These are phyloP conservation scores for Suillus weaverae DNA, from an alignment of 768 basidiomycete species.

Conservation along the genomic window DNA sequence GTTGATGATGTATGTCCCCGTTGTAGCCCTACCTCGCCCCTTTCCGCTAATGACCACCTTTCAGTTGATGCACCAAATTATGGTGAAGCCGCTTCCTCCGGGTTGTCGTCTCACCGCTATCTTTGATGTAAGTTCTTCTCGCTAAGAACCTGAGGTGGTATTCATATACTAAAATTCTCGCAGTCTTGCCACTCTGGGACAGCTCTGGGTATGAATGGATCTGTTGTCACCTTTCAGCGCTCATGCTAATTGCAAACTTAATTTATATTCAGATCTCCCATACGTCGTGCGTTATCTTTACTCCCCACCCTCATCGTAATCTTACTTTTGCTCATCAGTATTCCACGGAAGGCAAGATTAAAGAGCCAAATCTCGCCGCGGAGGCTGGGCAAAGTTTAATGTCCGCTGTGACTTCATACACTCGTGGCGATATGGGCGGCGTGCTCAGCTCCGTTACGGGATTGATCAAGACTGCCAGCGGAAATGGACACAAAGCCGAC, in stretches of 20 bases:
- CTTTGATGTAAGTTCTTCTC: constrained; percentile 59
- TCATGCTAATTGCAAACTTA: neutral
- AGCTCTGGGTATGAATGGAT: constrained; percentile 58
- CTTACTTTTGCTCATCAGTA: constrained; percentile 48
- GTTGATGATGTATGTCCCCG: constrained; percentile 78
- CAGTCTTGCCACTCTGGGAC: constrained; percentile 92
- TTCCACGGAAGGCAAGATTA: constrained; percentile 92
- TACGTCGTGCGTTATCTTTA: constrained; percentile 50
- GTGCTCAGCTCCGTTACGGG: constrained; percentile 72
- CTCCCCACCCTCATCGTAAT: neutral
- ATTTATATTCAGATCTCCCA: constrained; percentile 53
- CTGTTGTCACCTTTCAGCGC: neutral
- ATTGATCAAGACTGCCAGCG: constrained; percentile 74
- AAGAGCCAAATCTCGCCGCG: constrained; percentile 86
- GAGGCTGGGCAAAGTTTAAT: constrained; percentile 88
- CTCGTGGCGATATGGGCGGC: constrained; percentile 78
- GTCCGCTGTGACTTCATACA: constrained; percentile 74
- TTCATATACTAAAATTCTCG: constrained; percentile 4
- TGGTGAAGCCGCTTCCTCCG: constrained; percentile 78
- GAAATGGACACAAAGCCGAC: constrained; percentile 61
- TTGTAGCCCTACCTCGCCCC: neutral
- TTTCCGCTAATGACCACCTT: constrained; percentile 9
- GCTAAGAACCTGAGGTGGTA: neutral
- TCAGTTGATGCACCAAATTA: constrained; percentile 71
- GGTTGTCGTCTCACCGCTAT: constrained; percentile 89